Base-by-base conservation (phyloP, 2,329 filamentous ascomycete species). In the Pseudogymnoascus sp. region DNA sequence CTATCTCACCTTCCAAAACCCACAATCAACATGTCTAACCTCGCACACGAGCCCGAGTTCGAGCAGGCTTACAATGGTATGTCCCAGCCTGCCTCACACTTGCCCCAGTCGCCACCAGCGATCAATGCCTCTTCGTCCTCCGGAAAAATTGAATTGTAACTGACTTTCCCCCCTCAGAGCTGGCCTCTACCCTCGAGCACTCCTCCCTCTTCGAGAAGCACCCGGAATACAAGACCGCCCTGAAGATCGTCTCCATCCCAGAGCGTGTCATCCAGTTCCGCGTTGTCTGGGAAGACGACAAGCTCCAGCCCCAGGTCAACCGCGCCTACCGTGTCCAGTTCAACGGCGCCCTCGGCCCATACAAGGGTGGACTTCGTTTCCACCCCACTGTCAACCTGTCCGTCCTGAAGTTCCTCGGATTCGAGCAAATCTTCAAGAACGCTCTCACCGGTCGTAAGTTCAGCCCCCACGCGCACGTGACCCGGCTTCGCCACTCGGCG, bases 381-480 rank as follows among this genome's bases (percentile, higher is more conserved):
- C 95, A 99, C 79, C 95, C 93, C 67, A 87, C 88, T 10, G 91
- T 95, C 78, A 95, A 89, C 79, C 77, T 89, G 74, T 87, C 84
- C 67, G 86, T 89, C 74, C 86, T 99, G 73, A 99, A 99, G 83
- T 98, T 98, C 82, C 85, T 99, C 75, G 95, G 93, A 70, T 98
- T 98, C 74, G 95, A 99, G 87, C 95, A 98, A 82, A 96, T 93
- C 81, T 98, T 98, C 85, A 98, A 98, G 86, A 98, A 98, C 90
- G 95, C 95, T 71, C 82, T 98, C 71, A 98, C 95, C 67, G 95
- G 95, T 75, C 80, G 90, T 93, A 82, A 83, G 90, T 86, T 65
- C 51, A 61, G 60, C n/a, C 62, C 71, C 71, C 37, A 71, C 67
- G 25, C 13, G 25, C 34, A 51, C 41, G 16, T 19, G 45, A 37